Evolutionary conservation across 352 stramenopile species (phyloP).

Genomic region (Globisporangium heterothallicum): DNA sequence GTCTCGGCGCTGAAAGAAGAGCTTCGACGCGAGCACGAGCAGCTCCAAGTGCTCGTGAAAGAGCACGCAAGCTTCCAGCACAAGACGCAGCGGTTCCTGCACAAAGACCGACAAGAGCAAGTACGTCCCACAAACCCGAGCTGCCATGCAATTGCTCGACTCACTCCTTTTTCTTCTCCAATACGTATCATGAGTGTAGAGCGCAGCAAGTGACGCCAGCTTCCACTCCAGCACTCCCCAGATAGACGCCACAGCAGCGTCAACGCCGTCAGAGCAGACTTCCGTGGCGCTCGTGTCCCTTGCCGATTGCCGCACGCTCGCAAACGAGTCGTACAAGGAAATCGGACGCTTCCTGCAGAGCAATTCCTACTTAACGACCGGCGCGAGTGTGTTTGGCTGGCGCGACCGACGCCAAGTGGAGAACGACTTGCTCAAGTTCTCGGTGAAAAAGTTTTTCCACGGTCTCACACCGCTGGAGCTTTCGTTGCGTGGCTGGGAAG

Average conservation of each 20-base stretch:
- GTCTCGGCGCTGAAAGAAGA: conserved; percentile 1
- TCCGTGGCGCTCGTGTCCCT: neutral
- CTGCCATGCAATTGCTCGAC: neutral
- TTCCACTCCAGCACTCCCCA: no score
- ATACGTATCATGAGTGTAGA: no score
- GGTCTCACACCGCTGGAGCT: conserved; percentile 23
- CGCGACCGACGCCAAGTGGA: conserved; percentile 35
- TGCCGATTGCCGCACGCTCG: neutral
- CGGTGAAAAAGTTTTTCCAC: conserved; percentile 43
- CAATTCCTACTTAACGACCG: conserved; percentile 32
- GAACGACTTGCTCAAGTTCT: conserved; percentile 44
- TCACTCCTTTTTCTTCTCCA: no score
- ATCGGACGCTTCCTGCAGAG: conserved; percentile 3
- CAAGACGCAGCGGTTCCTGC: neutral
- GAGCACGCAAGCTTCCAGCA: conserved; percentile 1
- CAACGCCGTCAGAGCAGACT: no score
- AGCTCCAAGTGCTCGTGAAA: neutral
- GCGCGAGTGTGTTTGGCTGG: conserved; percentile 48
- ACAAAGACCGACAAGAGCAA: neutral
- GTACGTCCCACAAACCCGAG: neutral
- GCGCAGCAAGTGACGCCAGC: no score
- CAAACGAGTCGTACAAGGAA: conserved; percentile 1
- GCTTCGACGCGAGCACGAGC: neutral
- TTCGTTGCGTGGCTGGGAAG: conserved; percentile 22
- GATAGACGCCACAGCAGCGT: no score